phyloP scores from a whole-genome alignment of 2,329 filamentous ascomycete genomes.

The Rosellinia necatrix region DNA sequence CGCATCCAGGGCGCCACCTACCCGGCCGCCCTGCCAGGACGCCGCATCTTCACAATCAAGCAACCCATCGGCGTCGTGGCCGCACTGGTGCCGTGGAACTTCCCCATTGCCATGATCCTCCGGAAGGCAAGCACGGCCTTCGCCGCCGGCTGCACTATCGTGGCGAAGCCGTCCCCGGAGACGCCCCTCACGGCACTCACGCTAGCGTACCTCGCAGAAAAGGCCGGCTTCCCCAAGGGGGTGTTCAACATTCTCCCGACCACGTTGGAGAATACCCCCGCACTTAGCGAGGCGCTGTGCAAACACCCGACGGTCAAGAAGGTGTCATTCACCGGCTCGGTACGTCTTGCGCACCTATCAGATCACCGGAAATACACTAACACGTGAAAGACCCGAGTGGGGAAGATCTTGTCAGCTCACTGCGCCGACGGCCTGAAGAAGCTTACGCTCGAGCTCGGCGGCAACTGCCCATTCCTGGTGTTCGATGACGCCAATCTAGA shows the following conservation, averaged over 20 bases:
- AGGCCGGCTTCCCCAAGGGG: constrained; percentile 76
- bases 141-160: constrained; percentile 75
- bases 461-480: constrained; percentile 71
- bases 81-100: constrained; percentile 73
- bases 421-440: constrained; percentile 72
- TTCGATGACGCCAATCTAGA: constrained; percentile 70
- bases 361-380: constrained; percentile 16
- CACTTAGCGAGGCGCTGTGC: constrained; percentile 52
- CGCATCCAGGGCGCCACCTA: constrained; percentile 62
- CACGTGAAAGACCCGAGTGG: constrained; percentile 63
- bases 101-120: constrained; percentile 69
- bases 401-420: constrained; percentile 66
- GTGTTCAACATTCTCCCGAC: constrained; percentile 62
- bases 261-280: constrained; percentile 49
- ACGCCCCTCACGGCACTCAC: constrained; percentile 62
- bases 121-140: constrained; percentile 70
- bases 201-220: constrained; percentile 59
- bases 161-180: constrained; percentile 73
- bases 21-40: constrained; percentile 62
- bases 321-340: constrained; percentile 73
- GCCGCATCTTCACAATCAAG: constrained; percentile 73
- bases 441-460: constrained; percentile 71
- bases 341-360: constrained; percentile 12
- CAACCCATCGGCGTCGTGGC: constrained; percentile 72
- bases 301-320: constrained; percentile 57